Evolutionary conservation across 2,329 filamentous ascomycete species (phyloP).

Genomic region (Aspergillus thermomutatus): DNA sequence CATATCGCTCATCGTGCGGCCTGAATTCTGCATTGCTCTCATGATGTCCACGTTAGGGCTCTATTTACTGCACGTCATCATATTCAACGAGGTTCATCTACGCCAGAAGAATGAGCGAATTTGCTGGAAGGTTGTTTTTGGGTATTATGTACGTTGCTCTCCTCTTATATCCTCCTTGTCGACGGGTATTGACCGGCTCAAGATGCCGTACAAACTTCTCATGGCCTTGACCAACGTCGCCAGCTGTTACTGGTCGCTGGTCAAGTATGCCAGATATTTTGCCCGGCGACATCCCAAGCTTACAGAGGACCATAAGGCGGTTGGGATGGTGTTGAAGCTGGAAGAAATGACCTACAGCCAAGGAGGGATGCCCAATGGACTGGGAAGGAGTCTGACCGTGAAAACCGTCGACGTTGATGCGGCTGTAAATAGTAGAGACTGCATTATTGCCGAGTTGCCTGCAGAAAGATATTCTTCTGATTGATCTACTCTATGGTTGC

Average conservation of each 20-base stretch:
- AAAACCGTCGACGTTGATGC: background rate
- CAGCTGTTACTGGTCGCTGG: constrained; percentile 41
- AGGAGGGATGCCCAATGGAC: background rate
- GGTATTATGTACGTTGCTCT: constrained; percentile 37
- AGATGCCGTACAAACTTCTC: constrained; percentile 44
- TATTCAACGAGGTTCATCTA: constrained; percentile 51
- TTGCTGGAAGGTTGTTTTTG: constrained; percentile 32
- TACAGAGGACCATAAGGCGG: constrained; percentile 46
- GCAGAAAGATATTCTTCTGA: background rate
- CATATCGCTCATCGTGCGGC: constrained; percentile 44
- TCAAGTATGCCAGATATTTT: constrained; percentile 47
- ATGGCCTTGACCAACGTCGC: constrained; percentile 46
- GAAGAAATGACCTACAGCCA: constrained; percentile 9
- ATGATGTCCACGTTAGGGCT: constrained; percentile 36
- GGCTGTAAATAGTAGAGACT: background rate
- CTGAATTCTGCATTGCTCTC: constrained; percentile 40
- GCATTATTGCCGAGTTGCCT: background rate
- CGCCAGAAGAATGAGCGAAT: constrained; percentile 45
- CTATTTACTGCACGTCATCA: constrained; percentile 43
- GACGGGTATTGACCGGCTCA: no score
- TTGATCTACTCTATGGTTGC: no score
- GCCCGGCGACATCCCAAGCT: constrained; percentile 48
- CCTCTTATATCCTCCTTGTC: no score
- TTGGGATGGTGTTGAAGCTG: constrained; percentile 27
- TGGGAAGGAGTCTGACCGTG: constrained; percentile 11